Evolutionary conservation across 805 yeast genomes (phyloP).

Genomic region (Ogataea pini): DNA sequence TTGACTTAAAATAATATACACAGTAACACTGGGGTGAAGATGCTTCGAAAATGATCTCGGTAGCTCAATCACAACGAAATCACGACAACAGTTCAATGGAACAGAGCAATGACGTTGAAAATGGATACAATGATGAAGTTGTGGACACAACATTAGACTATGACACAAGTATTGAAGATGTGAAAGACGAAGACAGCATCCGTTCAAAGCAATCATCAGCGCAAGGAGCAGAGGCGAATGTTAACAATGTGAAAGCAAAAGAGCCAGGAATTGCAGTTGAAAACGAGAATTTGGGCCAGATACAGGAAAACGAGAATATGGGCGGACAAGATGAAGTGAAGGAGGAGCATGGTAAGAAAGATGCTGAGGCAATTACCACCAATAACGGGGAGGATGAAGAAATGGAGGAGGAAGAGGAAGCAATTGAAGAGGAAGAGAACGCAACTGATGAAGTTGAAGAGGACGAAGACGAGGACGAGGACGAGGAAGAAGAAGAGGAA

Average conservation of each 20-base stretch:
- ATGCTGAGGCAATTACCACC: no score
- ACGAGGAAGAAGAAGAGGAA: slow-evolving; percentile 24
- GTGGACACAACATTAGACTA: slow-evolving; percentile 27
- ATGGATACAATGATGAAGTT: slow-evolving; percentile 24
- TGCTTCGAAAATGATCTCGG: background rate
- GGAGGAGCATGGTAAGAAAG: no score
- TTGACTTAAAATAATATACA: no score
- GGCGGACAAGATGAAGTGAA: no score
- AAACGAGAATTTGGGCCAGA: no score
- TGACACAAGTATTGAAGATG: slow-evolving; percentile 18
- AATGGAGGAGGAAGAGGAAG: no score
- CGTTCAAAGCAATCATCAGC: background rate
- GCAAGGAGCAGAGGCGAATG: background rate
- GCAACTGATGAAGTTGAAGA: slow-evolving; percentile 20
- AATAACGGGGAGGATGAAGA: no score
- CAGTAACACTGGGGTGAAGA: background rate
- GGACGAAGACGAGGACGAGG: slow-evolving; percentile 27
- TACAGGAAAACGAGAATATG: no score
- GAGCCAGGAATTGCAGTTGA: no score
- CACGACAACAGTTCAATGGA: background rate
- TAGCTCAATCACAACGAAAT: background rate
- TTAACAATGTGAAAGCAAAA: background rate
- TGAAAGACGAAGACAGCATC: background rate
- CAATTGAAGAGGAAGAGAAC: background rate
- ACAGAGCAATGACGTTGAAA: background rate